These are phyloP conservation scores for Linanthus parryae DNA, from an alignment of 148 eudicot species.

Conservation along the genomic window DNA sequence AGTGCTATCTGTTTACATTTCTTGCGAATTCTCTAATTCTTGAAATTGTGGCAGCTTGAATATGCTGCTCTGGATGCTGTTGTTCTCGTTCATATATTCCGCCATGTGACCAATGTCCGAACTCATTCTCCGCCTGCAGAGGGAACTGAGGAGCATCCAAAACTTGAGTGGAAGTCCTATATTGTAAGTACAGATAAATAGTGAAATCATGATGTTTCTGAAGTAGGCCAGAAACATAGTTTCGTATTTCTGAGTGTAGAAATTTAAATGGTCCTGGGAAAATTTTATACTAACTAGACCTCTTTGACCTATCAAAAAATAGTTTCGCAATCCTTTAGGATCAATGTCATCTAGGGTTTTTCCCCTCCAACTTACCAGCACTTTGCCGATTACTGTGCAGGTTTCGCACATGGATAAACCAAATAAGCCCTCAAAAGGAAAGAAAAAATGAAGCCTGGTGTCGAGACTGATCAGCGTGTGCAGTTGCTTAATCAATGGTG, in stretches of 20 bases:
- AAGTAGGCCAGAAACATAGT: not conserved
- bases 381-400: conserved; percentile 19
- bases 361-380: not conserved
- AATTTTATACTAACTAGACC: not conserved
- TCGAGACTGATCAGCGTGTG: too few relatives aligned
- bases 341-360: not conserved
- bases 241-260: not conserved
- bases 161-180: conserved; percentile 86
- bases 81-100: conserved; percentile 87
- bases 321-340: not conserved
- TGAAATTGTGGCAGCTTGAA: conserved; percentile 54
- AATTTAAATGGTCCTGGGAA: not conserved
- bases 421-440: conserved; percentile 31
- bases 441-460: conserved; percentile 10
- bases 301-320: not conserved
- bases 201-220: conserved; percentile 11
- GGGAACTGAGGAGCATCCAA: conserved; percentile 33
- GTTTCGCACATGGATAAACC: conserved; percentile 41
- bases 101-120: conserved; percentile 58
- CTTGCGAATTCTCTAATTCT: not conserved
- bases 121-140: conserved; percentile 38
- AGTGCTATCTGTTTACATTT: not conserved
- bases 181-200: conserved; percentile 49
- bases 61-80: conserved; percentile 99
- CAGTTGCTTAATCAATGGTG: too few relatives aligned